Base-by-base conservation (phyloP, 2,329 filamentous ascomycete genomes). In the Curvularia spicifera region DNA sequence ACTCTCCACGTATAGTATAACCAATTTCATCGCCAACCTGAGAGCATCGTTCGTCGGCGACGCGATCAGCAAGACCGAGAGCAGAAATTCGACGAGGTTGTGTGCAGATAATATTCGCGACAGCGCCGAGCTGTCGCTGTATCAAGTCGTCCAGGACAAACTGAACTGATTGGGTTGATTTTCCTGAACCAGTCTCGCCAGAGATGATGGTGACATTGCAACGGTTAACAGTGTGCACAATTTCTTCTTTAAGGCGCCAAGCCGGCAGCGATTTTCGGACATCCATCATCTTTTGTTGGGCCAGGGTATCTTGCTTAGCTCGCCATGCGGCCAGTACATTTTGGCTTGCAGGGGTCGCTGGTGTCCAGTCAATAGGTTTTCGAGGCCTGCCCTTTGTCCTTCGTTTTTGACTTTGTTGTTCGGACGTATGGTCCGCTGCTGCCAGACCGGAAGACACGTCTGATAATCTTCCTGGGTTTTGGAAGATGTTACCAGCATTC, bases 131-230 rank as follows among this genome's bases (percentile, higher is more conserved):
- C 7, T 89, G 86, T 45, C 85, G 84, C 60, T 85, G 83, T 68
- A 97, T 96, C 63, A 98, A 81, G 68, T 98, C 91, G 70, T 99
- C 95, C 1, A 99, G 83, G 43, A 99, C 84, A 76, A 98, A 99
- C 75, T 99, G 95, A 33, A 98, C 92, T 2, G 92, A 95, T 76
- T 99, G 95, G 0, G 95, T 98, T 48, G 91, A 97, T 78, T 99
- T 99, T 72, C 95, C 95, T 18, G 92, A 97, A 52, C 95, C 95
- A 4, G 95, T 99, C 78, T 98, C 95, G 66, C 95, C 95, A 43
- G 93, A 96, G 68, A 99, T 95, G 70, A 99, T 97, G 0, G 92
- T 97, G 50, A 99, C 93, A 76, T 97, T 89, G 70, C 94, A 87
- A 4, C 83, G 80, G 42, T 84, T 84, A 48, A 99, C 91, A 0